Evolutionary conservation across 176 grass and related monocot species (phyloP).

Genomic region (Oryza brachyantha): DNA sequence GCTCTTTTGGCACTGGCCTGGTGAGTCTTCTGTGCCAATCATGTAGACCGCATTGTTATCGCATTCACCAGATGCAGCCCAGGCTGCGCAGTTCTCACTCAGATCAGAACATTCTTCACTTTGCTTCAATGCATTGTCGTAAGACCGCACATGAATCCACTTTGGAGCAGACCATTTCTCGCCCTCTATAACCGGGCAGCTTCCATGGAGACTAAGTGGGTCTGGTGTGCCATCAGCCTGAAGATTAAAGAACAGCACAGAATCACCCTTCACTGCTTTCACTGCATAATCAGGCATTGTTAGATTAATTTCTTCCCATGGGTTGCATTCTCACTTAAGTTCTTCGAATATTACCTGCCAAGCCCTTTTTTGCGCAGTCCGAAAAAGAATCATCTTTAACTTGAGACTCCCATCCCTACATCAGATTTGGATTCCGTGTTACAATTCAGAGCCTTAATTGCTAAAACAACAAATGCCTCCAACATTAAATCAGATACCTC

Average conservation of each 20-base stretch:
- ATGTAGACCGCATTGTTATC: constrained; percentile 17
- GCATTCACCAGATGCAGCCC: constrained; percentile 36
- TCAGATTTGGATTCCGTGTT: background rate
- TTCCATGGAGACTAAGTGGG: constrained; percentile 38
- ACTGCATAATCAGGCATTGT: background rate
- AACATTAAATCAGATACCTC: constrained; percentile 8
- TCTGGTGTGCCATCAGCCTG: constrained; percentile 33
- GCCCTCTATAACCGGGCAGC: constrained; percentile 49
- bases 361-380: background rate
- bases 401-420: background rate
- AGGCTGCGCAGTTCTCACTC: constrained; percentile 27
- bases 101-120: constrained; percentile 33
- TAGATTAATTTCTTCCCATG: background rate
- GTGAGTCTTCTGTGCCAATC: background rate
- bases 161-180: constrained; percentile 60
- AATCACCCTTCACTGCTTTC: constrained; percentile 45
- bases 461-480: background rate
- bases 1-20: constrained; percentile 20
- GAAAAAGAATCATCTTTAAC: background rate
- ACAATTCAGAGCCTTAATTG: background rate
- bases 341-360: background rate
- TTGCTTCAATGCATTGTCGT: constrained; percentile 16
- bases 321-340: background rate
- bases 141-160: constrained; percentile 56
- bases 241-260: constrained; percentile 53